Percentiles rank a stretch among this genome's conserved stretches.
phyloP scores from a whole-genome alignment of 495 filamentous ascomycete genomes.

The Ascodesmis nigricans region DNA sequence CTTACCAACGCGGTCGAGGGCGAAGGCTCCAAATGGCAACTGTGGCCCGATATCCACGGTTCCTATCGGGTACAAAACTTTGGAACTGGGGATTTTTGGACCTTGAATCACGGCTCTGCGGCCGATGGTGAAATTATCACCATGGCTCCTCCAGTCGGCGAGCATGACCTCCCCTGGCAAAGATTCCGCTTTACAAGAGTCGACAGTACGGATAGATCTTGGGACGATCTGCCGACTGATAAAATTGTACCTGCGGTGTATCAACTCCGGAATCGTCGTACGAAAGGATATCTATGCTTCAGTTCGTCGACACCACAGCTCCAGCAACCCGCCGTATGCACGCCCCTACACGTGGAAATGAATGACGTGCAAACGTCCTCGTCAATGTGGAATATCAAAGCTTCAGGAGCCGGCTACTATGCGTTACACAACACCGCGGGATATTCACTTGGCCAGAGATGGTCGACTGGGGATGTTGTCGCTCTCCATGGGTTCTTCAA shows the following conservation, averaged over 20 bases:
- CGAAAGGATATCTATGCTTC: neutral
- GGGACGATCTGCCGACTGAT: neutral
- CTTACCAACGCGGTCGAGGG: neutral
- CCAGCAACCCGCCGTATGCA: neutral
- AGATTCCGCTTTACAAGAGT: neutral
- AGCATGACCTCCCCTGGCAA: neutral
- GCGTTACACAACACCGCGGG: neutral
- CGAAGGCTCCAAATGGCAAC: neutral
- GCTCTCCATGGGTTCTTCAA: neutral
- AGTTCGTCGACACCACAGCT: neutral
- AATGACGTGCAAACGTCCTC: no score
- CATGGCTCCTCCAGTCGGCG: neutral
- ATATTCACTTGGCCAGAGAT: neutral
- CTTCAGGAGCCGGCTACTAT: neutral
- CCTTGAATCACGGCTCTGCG: neutral
- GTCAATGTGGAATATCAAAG: neutral
- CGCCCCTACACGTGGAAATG: neutral
- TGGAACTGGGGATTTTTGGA: neutral
- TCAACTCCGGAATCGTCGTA: neutral
- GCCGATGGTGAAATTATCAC: neutral
- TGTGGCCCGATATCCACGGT: neutral
- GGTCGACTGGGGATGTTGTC: neutral
- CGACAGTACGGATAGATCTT: neutral
- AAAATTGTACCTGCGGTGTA: neutral
- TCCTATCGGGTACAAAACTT: neutral